Percentiles rank a stretch among this genome's conserved stretches.
Conservation (phyloP, 345 rosid genomes). For the Brassica juncea region DNA sequence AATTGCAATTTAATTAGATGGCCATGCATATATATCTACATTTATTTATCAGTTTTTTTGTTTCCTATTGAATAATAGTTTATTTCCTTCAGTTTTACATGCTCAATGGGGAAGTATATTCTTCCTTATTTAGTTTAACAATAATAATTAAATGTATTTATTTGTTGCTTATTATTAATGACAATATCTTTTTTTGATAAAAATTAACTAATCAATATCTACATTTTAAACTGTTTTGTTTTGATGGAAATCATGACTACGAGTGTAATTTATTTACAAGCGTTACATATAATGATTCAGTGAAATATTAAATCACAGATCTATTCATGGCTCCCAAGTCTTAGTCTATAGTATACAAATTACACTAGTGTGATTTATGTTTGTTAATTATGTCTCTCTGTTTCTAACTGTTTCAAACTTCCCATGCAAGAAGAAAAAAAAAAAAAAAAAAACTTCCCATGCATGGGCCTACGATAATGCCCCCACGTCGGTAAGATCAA, state of each 20-base stretch:
- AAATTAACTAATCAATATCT: background rate
- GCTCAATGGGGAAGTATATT: conserved; percentile 13
- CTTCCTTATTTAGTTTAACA: conserved; percentile 1
- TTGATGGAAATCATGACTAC: background rate
- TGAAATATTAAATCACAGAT: background rate
- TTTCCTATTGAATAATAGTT: conserved; percentile 8
- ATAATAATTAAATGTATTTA: background rate
- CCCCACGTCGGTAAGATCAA: too few relatives aligned
- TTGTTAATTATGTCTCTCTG: background rate
- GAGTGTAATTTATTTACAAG: too few relatives aligned
- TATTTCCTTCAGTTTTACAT: background rate
- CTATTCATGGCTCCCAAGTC: background rate
- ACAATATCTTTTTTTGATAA: background rate
- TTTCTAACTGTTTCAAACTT: background rate
- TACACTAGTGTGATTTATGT: background rate
- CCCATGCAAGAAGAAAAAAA: background rate
- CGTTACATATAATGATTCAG: background rate
- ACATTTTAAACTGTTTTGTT: background rate
- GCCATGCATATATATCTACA: conserved; percentile 3
- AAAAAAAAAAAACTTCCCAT: background rate
- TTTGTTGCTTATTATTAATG: background rate
- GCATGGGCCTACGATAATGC: background rate
- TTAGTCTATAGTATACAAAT: background rate
- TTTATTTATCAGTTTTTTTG: background rate
- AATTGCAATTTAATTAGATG: conserved; percentile 1